Conservation (phyloP, 75 land plant species). For the Picea glauca region DNA sequence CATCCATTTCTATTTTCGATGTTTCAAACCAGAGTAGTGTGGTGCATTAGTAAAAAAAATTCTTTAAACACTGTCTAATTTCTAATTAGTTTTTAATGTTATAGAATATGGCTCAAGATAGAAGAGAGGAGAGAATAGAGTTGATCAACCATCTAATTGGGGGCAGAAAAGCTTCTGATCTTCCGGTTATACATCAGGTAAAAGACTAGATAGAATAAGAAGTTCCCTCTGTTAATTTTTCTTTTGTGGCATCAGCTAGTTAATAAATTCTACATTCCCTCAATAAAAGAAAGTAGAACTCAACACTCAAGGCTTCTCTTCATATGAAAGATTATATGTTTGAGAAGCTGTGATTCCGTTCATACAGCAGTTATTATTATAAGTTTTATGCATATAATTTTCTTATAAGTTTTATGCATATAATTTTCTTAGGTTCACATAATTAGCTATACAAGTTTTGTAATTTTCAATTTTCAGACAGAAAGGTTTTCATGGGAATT, state of each 20-base stretch:
- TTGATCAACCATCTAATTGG: conserved; percentile 28
- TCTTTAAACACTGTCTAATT: not conserved
- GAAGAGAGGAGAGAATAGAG: conserved; percentile 34
- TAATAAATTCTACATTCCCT: not conserved
- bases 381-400: not conserved
- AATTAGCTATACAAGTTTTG: not conserved
- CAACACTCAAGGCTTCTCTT: not conserved
- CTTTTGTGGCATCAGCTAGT: not conserved
- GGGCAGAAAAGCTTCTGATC: conserved; percentile 34
- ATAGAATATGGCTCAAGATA: conserved; percentile 40
- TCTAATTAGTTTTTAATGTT: not conserved
- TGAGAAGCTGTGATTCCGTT: not conserved
- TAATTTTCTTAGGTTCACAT: not conserved
- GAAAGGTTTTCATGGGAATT: not conserved
- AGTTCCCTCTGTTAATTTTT: not conserved
- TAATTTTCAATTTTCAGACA: not conserved
- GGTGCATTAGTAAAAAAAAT: too few species aligned
- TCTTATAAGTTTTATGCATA: not conserved
- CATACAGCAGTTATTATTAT: not conserved
- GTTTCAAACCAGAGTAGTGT: too few species aligned
- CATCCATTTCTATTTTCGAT: too few species aligned
- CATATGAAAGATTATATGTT: not conserved
- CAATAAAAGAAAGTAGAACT: not conserved
- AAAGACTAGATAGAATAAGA: not conserved
- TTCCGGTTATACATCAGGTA: conserved; percentile 56